Evolutionary conservation across 805 yeast species (phyloP), one percentile per base, ranked within the genome.

Genomic region (Yamadazyma sp.): DNA sequence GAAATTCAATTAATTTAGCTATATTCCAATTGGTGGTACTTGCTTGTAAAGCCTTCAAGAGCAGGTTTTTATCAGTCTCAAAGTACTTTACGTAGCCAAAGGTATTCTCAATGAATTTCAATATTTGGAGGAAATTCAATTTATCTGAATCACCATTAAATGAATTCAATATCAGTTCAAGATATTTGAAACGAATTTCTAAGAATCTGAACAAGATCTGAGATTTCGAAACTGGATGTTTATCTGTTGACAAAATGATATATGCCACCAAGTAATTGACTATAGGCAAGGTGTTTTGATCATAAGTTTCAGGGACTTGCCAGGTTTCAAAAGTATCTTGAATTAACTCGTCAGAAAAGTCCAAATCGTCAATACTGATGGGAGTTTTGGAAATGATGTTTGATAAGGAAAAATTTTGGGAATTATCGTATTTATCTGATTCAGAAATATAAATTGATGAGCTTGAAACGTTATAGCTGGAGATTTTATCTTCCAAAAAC

Each of bases 91-190:
- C 43, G 31, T 56, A 55, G 3, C 44, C 50, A 36, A 53, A 53
- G 0, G 73, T 62, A 22, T 55, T 56, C 43, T 66, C 70, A 20
- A 61, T 39, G 30, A 43, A 65, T 39, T 52, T 57, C 36, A 63
- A 51, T 5, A 64, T 38, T 16, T 45, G 46, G 21, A 49, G 50
- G 38, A 60, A 60, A 35, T 60, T 50, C 13, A 62, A 37, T 13
- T 30, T 27, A 4, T 12, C n/a, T 2, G 22, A 7, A 25, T 31
- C 22, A 9, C 4, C 15, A 7, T 16, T 25, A n/a, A 15, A 33
- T 16, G 27, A 14, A 5, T 20, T 20, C 16, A 31, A 29, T 12
- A 20, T 21, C 10, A 20, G 10, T 13, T 40, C 15, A 4, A 63
- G 36, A 38, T 50, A 50, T 2, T 38, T 27, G 27, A 29, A 42